Evolutionary conservation across 1,284 basidiomycete genomes (phyloP), one percentile per base, ranked within the genome.

Genomic region (Malassezia pachydermatis): DNA sequence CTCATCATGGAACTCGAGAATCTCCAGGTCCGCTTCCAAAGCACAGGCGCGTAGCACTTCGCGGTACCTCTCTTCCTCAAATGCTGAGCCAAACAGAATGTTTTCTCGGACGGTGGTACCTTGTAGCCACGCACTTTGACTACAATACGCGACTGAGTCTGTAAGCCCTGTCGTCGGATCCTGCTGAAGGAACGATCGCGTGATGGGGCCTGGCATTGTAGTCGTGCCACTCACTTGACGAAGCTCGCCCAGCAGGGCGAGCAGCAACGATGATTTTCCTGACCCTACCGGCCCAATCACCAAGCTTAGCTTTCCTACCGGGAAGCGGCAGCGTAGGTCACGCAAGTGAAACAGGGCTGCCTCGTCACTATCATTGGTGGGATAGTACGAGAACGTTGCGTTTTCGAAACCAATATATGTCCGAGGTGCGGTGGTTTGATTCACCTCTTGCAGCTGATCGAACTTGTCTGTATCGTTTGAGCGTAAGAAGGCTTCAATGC

Each of bases 1-100:
- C 65, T 86, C 80, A 63, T 96, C 92, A 3, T 88, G 88, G 66
- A 94, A 89, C 72, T 51, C 56, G 22, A 55, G 50, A 10, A 48
- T 48, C n/a, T 40, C 45, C 32, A 62, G 40, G 27, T 62, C 59
- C 8, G 48, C 19, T 1, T 29, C 39, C 2, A 62, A 45, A 1
- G 51, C 55, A 34, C 54, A 57, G 5, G 59, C 57, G 1, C 25
- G 9, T 9, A 57, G 16, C n/a, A 56, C 52, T 11, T 35, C 38
- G 23, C 50, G 38, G 45, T 55, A 62, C n/a, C 57, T 54, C 3
- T 36, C 43, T 16, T 53, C 51, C 30, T 62, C 51, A 10, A 45
- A 54, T 1, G 25, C 19, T 2, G 39, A 13, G 29, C 50, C 47
- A 44, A 62, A 56, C 14, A 62, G 29, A 22, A 62, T 48, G 23